phyloP scores from a whole-genome alignment of 1,284 basidiomycete species.

The Apiotrichum mycotoxinovorans region DNA sequence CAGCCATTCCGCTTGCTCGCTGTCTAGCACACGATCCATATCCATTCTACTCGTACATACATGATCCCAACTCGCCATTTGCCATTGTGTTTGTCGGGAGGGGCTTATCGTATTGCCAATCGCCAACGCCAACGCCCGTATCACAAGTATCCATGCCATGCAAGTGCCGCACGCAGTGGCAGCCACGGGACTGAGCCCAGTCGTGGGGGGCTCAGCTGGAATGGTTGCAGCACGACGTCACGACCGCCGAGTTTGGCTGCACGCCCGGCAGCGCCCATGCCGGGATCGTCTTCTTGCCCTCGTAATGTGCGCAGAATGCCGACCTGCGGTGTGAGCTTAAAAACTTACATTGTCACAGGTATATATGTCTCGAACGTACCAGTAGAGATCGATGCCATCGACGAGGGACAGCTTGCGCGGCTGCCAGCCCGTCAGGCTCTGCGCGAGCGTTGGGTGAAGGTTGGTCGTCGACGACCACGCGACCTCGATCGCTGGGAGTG shows the following conservation, averaged over 20 bases:
- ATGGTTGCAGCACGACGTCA: not conserved
- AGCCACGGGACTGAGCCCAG: too few species aligned
- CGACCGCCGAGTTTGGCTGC: conserved; percentile 1
- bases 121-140: too few species aligned
- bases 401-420: conserved; percentile 53
- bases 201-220: not conserved
- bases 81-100: not conserved
- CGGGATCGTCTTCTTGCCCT: conserved; percentile 22
- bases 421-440: conserved; percentile 55
- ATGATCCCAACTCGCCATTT: not conserved
- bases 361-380: conserved; percentile 8
- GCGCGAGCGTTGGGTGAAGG: conserved; percentile 53
- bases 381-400: conserved; percentile 55
- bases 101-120: too few species aligned
- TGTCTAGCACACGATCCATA: not conserved
- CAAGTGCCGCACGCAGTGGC: too few species aligned
- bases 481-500: conserved; percentile 42
- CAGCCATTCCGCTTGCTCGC: not conserved
- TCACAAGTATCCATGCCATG: too few species aligned
- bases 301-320: conserved; percentile 19
- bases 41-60: conserved; percentile 3
- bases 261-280: conserved; percentile 22
- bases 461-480: conserved; percentile 22
- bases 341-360: not conserved
- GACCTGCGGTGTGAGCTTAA: not conserved